Evolutionary conservation across 805 yeast species (phyloP).

Genomic region (Wickerhamomyces kurtzmanii): DNA sequence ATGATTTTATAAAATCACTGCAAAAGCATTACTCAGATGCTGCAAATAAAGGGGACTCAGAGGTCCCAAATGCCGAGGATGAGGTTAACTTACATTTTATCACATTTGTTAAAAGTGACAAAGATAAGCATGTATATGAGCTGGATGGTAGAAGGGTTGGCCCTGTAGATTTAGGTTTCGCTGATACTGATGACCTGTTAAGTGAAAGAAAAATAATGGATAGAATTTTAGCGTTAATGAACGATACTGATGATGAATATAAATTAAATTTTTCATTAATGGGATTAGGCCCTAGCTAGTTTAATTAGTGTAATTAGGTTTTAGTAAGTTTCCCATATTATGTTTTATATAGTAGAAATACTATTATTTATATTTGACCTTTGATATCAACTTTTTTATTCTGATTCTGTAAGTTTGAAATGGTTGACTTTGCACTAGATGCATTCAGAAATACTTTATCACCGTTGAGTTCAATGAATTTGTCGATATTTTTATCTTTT

Average conservation of each 20-base stretch:
- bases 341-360: no score
- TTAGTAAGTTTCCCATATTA: no score
- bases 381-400: conserved; percentile 72
- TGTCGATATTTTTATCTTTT: conserved; percentile 24
- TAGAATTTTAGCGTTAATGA: conserved; percentile 60
- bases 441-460: conserved; percentile 24
- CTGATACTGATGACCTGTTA: conserved; percentile 36
- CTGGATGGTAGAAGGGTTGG: conserved; percentile 84
- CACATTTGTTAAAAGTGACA: conserved; percentile 54
- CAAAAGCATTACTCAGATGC: conserved; percentile 34
- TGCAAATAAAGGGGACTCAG: conserved; percentile 32
- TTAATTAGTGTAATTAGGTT: neutral
- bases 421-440: conserved; percentile 21
- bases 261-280: conserved; percentile 63
- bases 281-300: conserved; percentile 74
- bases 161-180: conserved; percentile 50
- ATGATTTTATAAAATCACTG: conserved; percentile 34
- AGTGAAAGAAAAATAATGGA: conserved; percentile 36
- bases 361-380: conserved; percentile 58
- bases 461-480: conserved; percentile 21
- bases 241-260: conserved; percentile 47
- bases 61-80: conserved; percentile 50
- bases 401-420: conserved; percentile 25
- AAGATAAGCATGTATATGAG: conserved; percentile 58
- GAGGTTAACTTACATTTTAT: conserved; percentile 67